Evolutionary conservation across 75 land plant species (phyloP).

Genomic region (Pinus taeda): DNA sequence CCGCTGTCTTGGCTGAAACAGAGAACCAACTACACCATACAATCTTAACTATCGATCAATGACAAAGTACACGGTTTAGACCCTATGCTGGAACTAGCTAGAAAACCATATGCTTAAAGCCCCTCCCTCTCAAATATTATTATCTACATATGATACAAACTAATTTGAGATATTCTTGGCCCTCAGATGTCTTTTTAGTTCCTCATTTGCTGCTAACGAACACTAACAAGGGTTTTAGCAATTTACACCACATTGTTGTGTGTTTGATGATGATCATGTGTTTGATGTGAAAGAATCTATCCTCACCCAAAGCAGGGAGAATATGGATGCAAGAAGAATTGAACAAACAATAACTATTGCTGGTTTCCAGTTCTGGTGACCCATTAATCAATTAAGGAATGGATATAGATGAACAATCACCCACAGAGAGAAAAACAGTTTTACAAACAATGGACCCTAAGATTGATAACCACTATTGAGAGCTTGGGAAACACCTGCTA

Average conservation of each 20-base stretch:
- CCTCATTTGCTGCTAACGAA: too few relatives aligned
- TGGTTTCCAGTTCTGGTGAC: conserved; percentile 74
- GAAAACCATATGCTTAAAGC: too few relatives aligned
- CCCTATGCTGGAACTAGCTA: too few relatives aligned
- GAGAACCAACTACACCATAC: too few relatives aligned
- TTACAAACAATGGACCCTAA: conserved; percentile 92
- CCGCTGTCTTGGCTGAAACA: too few relatives aligned
- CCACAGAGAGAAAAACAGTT: conserved; percentile 86
- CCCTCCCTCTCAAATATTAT: too few relatives aligned
- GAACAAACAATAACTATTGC: conserved; percentile 92
- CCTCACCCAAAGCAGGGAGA: conserved; percentile 87
- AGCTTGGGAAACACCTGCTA: conserved; percentile 82
- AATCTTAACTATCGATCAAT: too few relatives aligned
- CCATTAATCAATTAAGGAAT: conserved; percentile 86
- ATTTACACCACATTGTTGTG: conserved; percentile 66
- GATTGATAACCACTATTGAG: conserved; percentile 83
- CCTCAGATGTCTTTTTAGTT: too few relatives aligned
- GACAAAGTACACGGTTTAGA: too few relatives aligned
- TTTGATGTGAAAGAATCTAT: conserved; percentile 64
- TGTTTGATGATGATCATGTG: conserved; percentile 14
- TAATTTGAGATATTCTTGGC: too few relatives aligned
- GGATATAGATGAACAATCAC: conserved; percentile 89
- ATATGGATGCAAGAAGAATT: conserved; percentile 82
- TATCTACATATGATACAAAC: too few relatives aligned
- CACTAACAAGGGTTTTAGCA: conserved; percentile 21